Conservation (phyloP, 441 rosid genomes). For the Croton setiger region DNA sequence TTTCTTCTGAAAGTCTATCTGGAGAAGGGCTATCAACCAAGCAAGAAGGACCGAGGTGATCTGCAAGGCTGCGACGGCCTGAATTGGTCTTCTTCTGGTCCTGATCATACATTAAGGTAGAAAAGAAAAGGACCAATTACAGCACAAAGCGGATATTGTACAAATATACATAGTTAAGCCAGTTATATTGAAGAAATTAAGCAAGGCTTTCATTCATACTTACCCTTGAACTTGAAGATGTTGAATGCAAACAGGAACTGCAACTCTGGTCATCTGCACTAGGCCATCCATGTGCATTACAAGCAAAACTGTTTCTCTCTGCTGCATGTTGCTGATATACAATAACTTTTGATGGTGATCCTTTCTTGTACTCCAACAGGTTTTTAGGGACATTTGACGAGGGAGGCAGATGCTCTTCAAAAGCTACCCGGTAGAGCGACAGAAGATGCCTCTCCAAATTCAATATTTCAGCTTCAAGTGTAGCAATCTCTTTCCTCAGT, state of each 20-base stretch:
- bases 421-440: constrained; percentile 72
- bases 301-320: constrained; percentile 21
- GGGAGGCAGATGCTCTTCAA: constrained; percentile 43
- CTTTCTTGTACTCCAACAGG: constrained; percentile 25
- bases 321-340: constrained; percentile 25
- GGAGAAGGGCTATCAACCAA: constrained; percentile 36
- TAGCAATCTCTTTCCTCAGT: constrained; percentile 63
- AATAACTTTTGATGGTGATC: constrained; percentile 25
- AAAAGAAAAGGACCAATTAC: neutral
- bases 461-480: constrained; percentile 63
- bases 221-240: constrained; percentile 43
- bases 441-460: constrained; percentile 62
- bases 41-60: constrained; percentile 51
- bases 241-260: constrained; percentile 36
- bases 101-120: neutral
- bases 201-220: constrained; percentile 15
- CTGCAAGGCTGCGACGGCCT: constrained; percentile 61
- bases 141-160: neutral
- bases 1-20: constrained; percentile 70
- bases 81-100: constrained; percentile 35
- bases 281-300: constrained; percentile 31
- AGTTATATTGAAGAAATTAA: neutral
- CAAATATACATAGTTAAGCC: neutral
- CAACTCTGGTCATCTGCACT: constrained; percentile 36
- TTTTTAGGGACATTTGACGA: constrained; percentile 30